Evolutionary conservation across 495 filamentous ascomycete species (phyloP).

Genomic region (Aspergillus ostianus): DNA sequence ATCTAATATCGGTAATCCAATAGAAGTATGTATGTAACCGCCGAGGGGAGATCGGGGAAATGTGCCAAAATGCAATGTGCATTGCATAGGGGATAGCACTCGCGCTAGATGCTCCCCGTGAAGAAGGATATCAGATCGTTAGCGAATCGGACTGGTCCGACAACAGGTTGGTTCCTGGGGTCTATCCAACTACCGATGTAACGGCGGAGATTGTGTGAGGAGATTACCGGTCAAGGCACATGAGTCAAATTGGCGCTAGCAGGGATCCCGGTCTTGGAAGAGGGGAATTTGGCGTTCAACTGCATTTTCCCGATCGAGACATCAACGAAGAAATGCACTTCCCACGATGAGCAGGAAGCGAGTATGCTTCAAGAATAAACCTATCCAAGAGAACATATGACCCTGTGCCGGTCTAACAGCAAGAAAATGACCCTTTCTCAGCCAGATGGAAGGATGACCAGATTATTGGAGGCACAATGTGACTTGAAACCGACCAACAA

Average conservation of each 20-base stretch:
- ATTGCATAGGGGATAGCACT: neutral
- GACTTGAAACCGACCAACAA: neutral
- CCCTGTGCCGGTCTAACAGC: no score
- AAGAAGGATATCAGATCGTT: neutral
- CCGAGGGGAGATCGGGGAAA: neutral
- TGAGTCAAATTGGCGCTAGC: neutral
- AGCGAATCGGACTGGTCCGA: neutral
- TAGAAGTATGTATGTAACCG: neutral
- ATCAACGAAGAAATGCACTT: neutral
- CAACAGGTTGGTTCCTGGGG: neutral
- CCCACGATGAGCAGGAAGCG: neutral
- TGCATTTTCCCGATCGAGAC: neutral
- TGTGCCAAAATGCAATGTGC: neutral
- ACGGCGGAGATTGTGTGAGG: neutral
- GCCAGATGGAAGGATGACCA: neutral
- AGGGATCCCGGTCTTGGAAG: neutral
- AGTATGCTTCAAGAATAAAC: neutral
- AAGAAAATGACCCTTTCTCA: neutral
- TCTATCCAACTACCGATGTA: neutral
- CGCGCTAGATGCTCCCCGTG: neutral
- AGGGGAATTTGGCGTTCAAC: neutral
- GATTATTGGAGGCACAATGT: neutral
- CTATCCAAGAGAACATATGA: neutral
- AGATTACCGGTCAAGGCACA: neutral
- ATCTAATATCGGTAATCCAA: neutral